Evolutionary conservation across 2,329 filamentous ascomycete species (phyloP).

Genomic region (Lasiodiplodia sp.): DNA sequence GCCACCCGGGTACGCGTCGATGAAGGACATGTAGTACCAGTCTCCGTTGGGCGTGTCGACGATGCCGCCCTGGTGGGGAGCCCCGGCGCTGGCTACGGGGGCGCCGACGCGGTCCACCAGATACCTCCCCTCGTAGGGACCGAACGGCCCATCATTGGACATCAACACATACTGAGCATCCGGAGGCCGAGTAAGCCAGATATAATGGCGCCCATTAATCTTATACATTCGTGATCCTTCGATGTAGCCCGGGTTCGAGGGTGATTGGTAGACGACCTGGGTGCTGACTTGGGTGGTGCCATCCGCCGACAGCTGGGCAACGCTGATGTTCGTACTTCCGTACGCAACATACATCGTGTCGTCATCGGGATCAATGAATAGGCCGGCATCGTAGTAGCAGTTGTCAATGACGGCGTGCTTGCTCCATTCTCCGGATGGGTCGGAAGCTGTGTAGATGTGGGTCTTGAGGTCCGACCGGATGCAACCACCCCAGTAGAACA

Average conservation of each 20-base stretch:
- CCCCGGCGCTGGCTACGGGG: constrained; percentile 56
- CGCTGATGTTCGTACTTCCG: constrained; percentile 57
- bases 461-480: constrained; percentile 57
- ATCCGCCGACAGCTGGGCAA: constrained; percentile 61
- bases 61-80: constrained; percentile 64
- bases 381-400: constrained; percentile 66
- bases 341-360: constrained; percentile 67
- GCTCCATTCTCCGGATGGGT: constrained; percentile 51
- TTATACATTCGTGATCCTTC: constrained; percentile 67
- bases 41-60: constrained; percentile 59
- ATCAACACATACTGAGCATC: constrained; percentile 59
- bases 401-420: constrained; percentile 46
- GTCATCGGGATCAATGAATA: constrained; percentile 64
- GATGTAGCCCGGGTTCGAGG: constrained; percentile 49
- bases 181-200: constrained; percentile 59
- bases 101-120: constrained; percentile 54
- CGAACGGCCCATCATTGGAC: constrained; percentile 56
- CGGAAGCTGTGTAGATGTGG: constrained; percentile 61
- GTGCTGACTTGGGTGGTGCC: constrained; percentile 55
- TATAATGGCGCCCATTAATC: constrained; percentile 63
- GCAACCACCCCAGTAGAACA: constrained; percentile 67
- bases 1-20: constrained; percentile 63
- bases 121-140: constrained; percentile 59
- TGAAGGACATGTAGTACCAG: constrained; percentile 68
- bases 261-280: constrained; percentile 52